Evolutionary conservation across 306 rosid species (phyloP).

Genomic region (Cicer judaicum): DNA sequence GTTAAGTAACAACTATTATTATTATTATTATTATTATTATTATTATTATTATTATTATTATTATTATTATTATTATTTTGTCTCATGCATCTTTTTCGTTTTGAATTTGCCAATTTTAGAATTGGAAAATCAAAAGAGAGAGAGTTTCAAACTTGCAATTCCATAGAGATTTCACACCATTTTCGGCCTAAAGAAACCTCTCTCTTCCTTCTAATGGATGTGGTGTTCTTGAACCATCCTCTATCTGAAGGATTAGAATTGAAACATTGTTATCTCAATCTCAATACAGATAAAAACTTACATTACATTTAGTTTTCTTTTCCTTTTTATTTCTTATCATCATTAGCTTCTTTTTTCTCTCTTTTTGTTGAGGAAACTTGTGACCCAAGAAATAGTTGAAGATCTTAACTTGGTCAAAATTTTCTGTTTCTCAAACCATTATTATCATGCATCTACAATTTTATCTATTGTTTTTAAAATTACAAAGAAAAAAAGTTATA

Average conservation of each 20-base stretch:
- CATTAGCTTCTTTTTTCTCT: conserved; percentile 11
- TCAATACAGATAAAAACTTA: not conserved
- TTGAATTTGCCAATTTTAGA: conserved; percentile 38
- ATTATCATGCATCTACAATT: conserved; percentile 1
- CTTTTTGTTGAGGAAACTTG: not conserved
- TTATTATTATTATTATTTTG: not conserved
- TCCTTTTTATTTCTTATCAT: conserved; percentile 18
- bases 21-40: not conserved
- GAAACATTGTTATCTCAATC: conserved; percentile 8
- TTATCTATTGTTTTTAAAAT: not conserved
- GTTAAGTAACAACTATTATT: not conserved
- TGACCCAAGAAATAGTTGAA: conserved; percentile 27
- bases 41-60: not conserved
- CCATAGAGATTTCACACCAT: conserved; percentile 43
- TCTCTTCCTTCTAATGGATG: conserved; percentile 40
- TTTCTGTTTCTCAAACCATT: conserved; percentile 6
- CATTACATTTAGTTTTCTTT: not conserved
- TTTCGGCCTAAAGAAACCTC: conserved; percentile 41
- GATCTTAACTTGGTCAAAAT: conserved; percentile 31
- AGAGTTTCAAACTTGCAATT: conserved; percentile 25
- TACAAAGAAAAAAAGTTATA: not conserved
- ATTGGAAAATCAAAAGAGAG: conserved; percentile 31
- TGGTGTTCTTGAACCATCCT: conserved; percentile 29
- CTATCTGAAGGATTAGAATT: conserved; percentile 5
- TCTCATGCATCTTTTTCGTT: conserved; percentile 36